Evolutionary conservation across 305 asterid species (phyloP), one percentile per base, ranked within the genome.

Genomic region (Fraxinus angustifolia): DNA sequence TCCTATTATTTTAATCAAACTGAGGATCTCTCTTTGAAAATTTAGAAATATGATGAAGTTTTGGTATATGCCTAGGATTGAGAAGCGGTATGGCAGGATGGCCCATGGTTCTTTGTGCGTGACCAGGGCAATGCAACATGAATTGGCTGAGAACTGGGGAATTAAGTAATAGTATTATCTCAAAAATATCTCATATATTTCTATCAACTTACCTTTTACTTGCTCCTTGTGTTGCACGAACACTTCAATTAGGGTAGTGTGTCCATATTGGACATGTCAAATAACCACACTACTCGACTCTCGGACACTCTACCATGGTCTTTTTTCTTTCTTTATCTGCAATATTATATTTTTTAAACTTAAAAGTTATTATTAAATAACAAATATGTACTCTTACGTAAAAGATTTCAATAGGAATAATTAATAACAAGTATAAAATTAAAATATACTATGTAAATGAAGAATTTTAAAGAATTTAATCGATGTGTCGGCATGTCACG

Each of bases 41-140:
- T 40, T 72, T 81, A 11, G 76, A 21, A 71, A 33, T 82, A 38
- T 81, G 78, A 68, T 81, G 76, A 68, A 83, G 8, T 56, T 80
- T 79, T 88, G 65, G 76, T 80, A 28, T 79, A 34, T 91, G 83
- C 82, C 79, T 86, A 96, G 99, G 99, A 89, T 93, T 5, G 99
- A 95, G 90, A 95, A 89, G 88, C 93, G 80, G 60, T 95, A 82
- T 88, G 99, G 98, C 83, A 91, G 87, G 82, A 90, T 84, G 97
- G 97, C 98, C 73, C 84, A 87, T 88, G 97, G 99, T 83, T 92
- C 99, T 85, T 87, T 95, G 84, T 95, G 99, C 75, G 98, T 95
- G 86, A 95, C 99, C 8, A 91, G 78, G 87, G 99, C 99, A 81
- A 95, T 95, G 99, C 97, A 93, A 83, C 99, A 93, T 83, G 99